Conservation (phyloP, 2,329 filamentous ascomycete genomes). For the Karstenula rhodostoma region DNA sequence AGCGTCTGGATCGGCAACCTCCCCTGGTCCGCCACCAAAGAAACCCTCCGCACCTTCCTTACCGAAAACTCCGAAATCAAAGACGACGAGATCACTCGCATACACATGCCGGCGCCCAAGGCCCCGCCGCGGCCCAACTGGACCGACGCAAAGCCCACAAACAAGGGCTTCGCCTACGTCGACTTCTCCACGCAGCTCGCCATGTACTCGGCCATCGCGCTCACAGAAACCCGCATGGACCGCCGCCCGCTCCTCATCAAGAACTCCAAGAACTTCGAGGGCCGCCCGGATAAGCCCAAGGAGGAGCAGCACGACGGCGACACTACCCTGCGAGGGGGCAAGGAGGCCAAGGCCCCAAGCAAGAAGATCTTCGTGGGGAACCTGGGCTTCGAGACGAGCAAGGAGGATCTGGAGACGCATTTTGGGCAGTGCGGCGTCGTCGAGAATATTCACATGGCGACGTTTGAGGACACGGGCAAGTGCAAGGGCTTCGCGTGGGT, state of each 20-base stretch:
- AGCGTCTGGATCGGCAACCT: constrained; percentile 97
- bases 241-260: constrained; percentile 91
- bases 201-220: constrained; percentile 77
- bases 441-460: constrained; percentile 85
- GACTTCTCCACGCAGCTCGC: constrained; percentile 78
- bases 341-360: constrained; percentile 67
- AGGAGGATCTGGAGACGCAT: constrained; percentile 80
- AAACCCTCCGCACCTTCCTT: constrained; percentile 82
- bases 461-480: constrained; percentile 95
- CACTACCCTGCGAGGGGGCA: constrained; percentile 35
- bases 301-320: constrained; percentile 38
- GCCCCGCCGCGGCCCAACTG: constrained; percentile 46
- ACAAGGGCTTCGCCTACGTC: constrained; percentile 96
- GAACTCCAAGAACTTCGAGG: constrained; percentile 87
- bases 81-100: constrained; percentile 78
- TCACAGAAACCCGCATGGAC: constrained; percentile 83
- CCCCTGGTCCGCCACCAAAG: constrained; percentile 79
- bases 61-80: constrained; percentile 67
- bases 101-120: constrained; percentile 75
- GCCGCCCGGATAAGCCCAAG: constrained; percentile 76
- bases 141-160: constrained; percentile 64
- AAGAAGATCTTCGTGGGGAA: constrained; percentile 84
- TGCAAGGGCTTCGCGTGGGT: constrained; percentile 99
- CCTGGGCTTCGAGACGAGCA: constrained; percentile 62
- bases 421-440: constrained; percentile 87